Base-by-base conservation (phyloP, 495 filamentous ascomycete genomes). In the Xylaria acuta region DNA sequence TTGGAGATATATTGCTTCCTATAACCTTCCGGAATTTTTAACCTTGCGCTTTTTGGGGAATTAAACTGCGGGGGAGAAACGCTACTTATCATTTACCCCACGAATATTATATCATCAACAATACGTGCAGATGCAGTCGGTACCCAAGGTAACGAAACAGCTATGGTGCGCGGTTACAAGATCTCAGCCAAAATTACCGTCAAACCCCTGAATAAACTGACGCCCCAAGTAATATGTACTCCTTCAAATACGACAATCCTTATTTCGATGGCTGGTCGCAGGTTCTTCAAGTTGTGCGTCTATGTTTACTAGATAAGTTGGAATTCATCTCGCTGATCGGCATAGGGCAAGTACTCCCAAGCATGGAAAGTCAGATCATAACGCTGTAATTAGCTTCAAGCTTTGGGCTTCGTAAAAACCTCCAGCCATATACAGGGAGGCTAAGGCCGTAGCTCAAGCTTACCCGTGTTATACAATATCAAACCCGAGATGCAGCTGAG, bases 11-110 rank as follows among this genome's bases (percentile, higher is more conserved):
- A 30, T n/a, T 5, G 22, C 5, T 25, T 49, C 25, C 38, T 3
- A 32, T 64, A 54, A 20, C 1, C 3, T 68, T 59, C 51, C 66
- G 51, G 66, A 54, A 66, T 38, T 22, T 30, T 18, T n/a, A 20
- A 27, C 63, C 63, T 36, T 22, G 18, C 64, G 27, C 53, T 53
- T 51, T n/a, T 66, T 49, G 41, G 45, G 45, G 62, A 51, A 18
- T 30, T 14, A 12, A 40, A 30, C 14, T 67, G 64, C 34, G 64
- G 64, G 64, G 64, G n/a, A 43, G 11, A 27, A 7, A 11, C 25
- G 51, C 14, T 56, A 18, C 27, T 56, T 16, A 14, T 56, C 53
- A 14, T 7, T 32, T 56, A 56, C 53, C 53, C 53, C 53, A 18
- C 5, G 7, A 16, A 25, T 16, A 27, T 56, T 56, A 56, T 32